Evolutionary conservation across 331 rosid species (phyloP).

Genomic region (Quercus phellos): DNA sequence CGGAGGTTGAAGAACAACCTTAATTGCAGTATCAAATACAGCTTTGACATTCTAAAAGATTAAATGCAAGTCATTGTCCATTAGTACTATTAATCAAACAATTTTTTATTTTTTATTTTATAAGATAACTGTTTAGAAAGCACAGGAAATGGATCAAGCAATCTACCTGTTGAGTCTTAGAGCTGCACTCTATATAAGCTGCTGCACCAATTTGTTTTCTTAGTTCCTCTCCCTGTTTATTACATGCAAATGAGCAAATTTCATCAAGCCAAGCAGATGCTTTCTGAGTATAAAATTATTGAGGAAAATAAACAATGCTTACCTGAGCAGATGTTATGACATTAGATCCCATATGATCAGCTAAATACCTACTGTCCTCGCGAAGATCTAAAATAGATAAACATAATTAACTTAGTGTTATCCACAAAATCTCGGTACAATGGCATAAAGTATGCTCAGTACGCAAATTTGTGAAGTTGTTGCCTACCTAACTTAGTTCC

Average conservation of each 20-base stretch:
- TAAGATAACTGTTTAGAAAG: background rate
- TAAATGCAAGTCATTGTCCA: conserved; percentile 4
- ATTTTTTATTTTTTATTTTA: background rate
- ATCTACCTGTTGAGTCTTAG: conserved; percentile 91
- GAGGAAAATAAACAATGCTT: conserved; percentile 9
- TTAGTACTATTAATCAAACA: background rate
- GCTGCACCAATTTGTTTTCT: conserved; percentile 97
- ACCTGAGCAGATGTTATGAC: conserved; percentile 79
- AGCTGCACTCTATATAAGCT: conserved; percentile 93
- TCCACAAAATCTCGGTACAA: background rate
- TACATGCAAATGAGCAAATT: conserved; percentile 15
- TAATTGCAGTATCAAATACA: conserved; percentile 91
- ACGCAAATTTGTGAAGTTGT: background rate
- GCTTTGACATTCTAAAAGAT: conserved; percentile 84
- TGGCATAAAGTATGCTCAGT: background rate
- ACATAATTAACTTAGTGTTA: conserved; percentile 14
- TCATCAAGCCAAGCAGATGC: background rate
- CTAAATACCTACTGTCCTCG: conserved; percentile 56
- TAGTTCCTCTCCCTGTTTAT: conserved; percentile 82
- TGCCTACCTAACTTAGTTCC: conserved; percentile 89
- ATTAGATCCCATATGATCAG: conserved; percentile 76
- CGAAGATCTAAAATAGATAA: conserved; percentile 64
- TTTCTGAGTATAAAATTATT: background rate
- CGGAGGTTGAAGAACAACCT: conserved; percentile 98
- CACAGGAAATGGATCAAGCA: background rate